Conservation (phyloP, 768 basidiomycete genomes). For the Fibroporia radiculosa region DNA sequence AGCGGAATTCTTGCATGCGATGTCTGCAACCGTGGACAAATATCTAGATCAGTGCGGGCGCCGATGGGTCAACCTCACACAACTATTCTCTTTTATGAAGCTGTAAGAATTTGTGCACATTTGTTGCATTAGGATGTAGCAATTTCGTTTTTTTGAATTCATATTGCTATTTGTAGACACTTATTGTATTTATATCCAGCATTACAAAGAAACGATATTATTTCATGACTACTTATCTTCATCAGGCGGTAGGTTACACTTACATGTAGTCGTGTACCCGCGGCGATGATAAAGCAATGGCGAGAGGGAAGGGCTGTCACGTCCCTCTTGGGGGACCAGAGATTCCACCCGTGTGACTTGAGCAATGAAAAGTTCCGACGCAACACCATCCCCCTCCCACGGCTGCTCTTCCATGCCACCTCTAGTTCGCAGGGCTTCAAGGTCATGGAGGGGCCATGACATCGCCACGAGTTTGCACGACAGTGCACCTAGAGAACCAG, state of each 20-base stretch:
- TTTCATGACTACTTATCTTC: constrained; percentile 4
- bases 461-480: constrained; percentile 59
- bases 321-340: constrained; percentile 19
- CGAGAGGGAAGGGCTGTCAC: constrained; percentile 25
- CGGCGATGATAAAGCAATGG: constrained; percentile 63
- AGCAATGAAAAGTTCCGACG: constrained; percentile 76
- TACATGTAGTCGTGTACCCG: constrained; percentile 39
- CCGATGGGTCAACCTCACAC: constrained; percentile 78
- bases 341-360: constrained; percentile 60
- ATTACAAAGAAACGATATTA: not conserved
- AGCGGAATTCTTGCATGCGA: constrained; percentile 36
- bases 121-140: not conserved
- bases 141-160: not conserved
- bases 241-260: constrained; percentile 7
- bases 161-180: not conserved
- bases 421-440: constrained; percentile 29
- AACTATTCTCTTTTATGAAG: constrained; percentile 80
- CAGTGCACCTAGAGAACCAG: constrained; percentile 59
- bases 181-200: not conserved
- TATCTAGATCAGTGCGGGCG: constrained; percentile 86
- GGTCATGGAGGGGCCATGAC: constrained; percentile 54
- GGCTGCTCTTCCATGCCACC: constrained; percentile 5
- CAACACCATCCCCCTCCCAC: constrained; percentile 27
- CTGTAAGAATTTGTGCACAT: constrained; percentile 23
- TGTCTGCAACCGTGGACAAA: constrained; percentile 57